These are phyloP conservation scores for Colletotrichum spinosum DNA, from an alignment of 2,329 filamentous ascomycete genomes.

Conservation along the genomic window DNA sequence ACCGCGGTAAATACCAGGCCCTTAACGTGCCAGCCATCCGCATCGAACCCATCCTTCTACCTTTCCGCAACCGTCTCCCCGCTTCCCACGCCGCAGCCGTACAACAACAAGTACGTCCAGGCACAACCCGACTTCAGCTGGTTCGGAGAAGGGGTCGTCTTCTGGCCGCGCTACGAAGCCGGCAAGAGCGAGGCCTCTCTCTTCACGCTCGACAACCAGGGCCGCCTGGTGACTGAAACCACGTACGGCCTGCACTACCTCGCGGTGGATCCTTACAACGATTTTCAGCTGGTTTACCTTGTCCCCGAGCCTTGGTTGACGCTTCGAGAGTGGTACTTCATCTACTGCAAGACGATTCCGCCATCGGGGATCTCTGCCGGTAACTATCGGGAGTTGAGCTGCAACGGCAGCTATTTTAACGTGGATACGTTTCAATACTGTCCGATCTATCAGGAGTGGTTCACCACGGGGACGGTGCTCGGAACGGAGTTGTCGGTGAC, in stretches of 20 bases:
- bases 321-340: background rate
- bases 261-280: background rate
- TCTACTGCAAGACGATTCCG: background rate
- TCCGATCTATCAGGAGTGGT: conserved; percentile 3
- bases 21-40: background rate
- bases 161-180: background rate
- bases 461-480: background rate
- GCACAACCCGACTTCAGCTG: background rate
- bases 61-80: conserved; percentile 1
- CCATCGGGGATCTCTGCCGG: background rate
- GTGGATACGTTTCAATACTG: background rate
- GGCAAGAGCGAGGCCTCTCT: background rate
- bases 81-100: background rate
- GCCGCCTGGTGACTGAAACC: conserved; percentile 10
- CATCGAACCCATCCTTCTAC: background rate
- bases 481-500: background rate
- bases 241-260: conserved; percentile 7
- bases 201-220: conserved; percentile 11
- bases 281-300: background rate
- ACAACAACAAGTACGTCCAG: background rate
- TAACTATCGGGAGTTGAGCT: background rate
- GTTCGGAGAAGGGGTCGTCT: background rate
- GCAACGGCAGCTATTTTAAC: background rate
- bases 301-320: background rate
- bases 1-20: background rate